Evolutionary conservation across 2,329 filamentous ascomycete genomes (phyloP).

Genomic region (Alternaria ventricosa): DNA sequence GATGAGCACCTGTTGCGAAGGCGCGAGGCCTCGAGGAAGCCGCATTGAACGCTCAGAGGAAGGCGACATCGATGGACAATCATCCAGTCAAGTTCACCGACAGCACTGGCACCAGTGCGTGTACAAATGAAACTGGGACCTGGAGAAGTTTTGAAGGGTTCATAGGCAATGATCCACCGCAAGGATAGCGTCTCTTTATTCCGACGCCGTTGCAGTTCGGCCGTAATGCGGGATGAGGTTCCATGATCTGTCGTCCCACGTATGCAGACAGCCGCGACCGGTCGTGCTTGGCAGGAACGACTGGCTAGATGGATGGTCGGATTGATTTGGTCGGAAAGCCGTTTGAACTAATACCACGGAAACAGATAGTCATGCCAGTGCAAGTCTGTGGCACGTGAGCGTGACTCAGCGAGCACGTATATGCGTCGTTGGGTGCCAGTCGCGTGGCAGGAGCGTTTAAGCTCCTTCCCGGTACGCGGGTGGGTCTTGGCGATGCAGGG

Average conservation of each 20-base stretch:
- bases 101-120: neutral
- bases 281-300: neutral
- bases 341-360: neutral
- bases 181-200: neutral
- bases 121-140: neutral
- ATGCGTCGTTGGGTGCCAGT: neutral
- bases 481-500: slow-evolving; percentile 15
- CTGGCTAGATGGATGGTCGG: neutral
- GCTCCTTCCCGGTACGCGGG: slow-evolving; percentile 13
- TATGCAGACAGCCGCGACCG: neutral
- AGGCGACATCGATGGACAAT: neutral
- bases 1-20: neutral
- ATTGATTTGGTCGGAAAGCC: neutral
- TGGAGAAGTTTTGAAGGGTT: neutral
- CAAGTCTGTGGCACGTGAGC: neutral
- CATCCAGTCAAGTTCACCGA: neutral
- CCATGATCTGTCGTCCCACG: neutral
- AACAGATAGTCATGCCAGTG: no score
- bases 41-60: neutral
- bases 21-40: neutral
- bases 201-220: neutral
- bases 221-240: neutral
- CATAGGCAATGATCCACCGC: neutral
- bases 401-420: neutral
- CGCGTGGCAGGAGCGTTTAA: neutral